Conservation (phyloP, 1,139 yeast genomes). For the Saccharomycopsis hybrid region DNA sequence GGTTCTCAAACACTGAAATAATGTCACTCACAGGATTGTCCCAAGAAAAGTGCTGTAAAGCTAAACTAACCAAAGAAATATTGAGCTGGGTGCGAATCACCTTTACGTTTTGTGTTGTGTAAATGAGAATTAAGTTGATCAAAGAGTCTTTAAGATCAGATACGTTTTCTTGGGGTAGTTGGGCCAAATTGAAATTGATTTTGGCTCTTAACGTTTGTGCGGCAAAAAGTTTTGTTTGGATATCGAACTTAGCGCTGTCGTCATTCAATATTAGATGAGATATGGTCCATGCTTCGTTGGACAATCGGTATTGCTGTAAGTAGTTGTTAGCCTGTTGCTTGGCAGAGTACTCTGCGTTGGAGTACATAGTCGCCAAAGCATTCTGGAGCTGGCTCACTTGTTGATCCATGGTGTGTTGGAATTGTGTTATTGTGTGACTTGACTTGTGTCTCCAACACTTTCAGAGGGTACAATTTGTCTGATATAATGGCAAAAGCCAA, state of each 20-base stretch:
- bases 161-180: conserved; percentile 52
- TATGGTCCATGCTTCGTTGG: conserved; percentile 61
- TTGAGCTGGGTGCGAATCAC: conserved; percentile 74
- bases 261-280: conserved; percentile 30
- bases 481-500: too few relatives aligned
- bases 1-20: conserved; percentile 30
- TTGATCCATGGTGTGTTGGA: conserved; percentile 14
- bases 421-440: too few relatives aligned
- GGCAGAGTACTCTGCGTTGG: conserved; percentile 42
- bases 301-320: conserved; percentile 78
- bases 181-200: conserved; percentile 75
- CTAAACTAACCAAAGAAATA: conserved; percentile 72
- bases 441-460: too few relatives aligned
- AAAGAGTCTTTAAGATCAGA: conserved; percentile 56
- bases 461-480: too few relatives aligned
- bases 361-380: conserved; percentile 61
- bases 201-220: conserved; percentile 88
- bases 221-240: conserved; percentile 69
- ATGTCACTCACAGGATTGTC: conserved; percentile 63
- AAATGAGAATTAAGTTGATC: conserved; percentile 46
- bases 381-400: conserved; percentile 20
- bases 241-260: conserved; percentile 24
- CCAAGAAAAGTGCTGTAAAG: conserved; percentile 77
- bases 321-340: conserved; percentile 59
- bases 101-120: conserved; percentile 38